These are phyloP conservation scores for Aspergillus neotritici DNA, from an alignment of 2,329 filamentous ascomycete genomes.

Conservation along the genomic window DNA sequence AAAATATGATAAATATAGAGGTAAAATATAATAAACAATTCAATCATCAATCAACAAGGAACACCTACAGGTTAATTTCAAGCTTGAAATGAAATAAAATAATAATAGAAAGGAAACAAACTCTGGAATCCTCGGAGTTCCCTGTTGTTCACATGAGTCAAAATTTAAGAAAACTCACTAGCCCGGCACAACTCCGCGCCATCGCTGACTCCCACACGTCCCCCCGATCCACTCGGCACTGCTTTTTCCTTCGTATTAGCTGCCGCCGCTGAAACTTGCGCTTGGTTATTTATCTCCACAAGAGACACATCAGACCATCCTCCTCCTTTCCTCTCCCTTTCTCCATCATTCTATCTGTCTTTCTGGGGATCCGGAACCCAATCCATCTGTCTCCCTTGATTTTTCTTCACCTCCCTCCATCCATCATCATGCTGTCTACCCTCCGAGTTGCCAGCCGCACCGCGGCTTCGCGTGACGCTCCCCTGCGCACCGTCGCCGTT, in stretches of 20 bases:
- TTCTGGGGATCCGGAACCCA: conserved; percentile 1
- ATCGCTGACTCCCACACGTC: conserved; percentile 13
- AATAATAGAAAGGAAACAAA: too few relatives aligned
- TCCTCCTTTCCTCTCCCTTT: conserved; percentile 1
- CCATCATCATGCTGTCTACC: conserved; percentile 42
- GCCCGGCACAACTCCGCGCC: conserved; percentile 1
- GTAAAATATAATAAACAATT: background rate
- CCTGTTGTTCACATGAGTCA: conserved; percentile 21
- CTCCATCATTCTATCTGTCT: conserved; percentile 2
- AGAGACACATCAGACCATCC: background rate
- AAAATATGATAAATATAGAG: background rate
- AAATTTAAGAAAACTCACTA: conserved; percentile 12
- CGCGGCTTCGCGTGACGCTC: conserved; percentile 36
- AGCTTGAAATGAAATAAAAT: too few relatives aligned
- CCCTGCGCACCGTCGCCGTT: conserved; percentile 34
- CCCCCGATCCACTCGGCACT: conserved; percentile 1
- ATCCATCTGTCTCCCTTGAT: background rate
- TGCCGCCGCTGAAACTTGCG: conserved; percentile 2
- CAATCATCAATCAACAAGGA: too few relatives aligned
- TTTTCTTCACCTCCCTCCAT: conserved; percentile 2
- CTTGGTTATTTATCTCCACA: background rate
- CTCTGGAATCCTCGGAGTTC: conserved; percentile 17
- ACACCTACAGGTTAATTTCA: too few relatives aligned
- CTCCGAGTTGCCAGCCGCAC: conserved; percentile 40
- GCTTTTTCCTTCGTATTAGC: conserved; percentile 9